Evolutionary conservation across 78 protist genomes (phyloP).

Genomic region (Dictyostelium purpureum): DNA sequence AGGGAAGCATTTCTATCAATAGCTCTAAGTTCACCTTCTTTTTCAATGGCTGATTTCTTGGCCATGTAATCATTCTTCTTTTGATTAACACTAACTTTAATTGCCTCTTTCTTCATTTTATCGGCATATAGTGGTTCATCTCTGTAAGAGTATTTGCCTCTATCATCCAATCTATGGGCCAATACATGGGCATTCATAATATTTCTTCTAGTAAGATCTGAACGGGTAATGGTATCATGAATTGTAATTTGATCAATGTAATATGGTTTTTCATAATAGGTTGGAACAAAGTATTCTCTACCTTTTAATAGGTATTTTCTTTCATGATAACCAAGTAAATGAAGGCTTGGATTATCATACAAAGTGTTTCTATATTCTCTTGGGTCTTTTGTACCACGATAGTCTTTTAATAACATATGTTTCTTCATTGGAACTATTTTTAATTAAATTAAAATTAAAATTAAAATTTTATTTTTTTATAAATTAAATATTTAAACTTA

Average conservation of each 20-base stretch:
- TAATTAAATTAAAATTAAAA: background rate
- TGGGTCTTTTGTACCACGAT: slow-evolving; percentile 10
- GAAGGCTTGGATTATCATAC: slow-evolving; percentile 30
- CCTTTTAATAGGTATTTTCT: slow-evolving; percentile 16
- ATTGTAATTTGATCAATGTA: slow-evolving; percentile 42
- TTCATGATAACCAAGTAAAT: slow-evolving; percentile 25
- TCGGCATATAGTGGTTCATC: background rate
- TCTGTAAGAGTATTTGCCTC: background rate
- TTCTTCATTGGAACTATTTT: background rate
- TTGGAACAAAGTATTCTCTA: slow-evolving; percentile 7
- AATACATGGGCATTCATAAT: background rate
- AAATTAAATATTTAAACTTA: background rate
- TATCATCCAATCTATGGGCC: background rate
- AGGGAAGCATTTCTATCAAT: background rate
- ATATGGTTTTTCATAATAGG: slow-evolving; percentile 29
- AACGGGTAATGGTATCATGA: background rate
- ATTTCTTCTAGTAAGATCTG: background rate
- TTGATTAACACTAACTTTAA: background rate
- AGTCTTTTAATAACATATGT: background rate
- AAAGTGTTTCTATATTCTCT: background rate
- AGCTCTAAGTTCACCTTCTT: background rate
- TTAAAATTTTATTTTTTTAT: background rate
- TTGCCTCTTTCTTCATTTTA: background rate
- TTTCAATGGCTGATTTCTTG: background rate
- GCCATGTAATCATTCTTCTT: background rate